A percentile compares a stretch with the other conserved stretches of the same genome.
phyloP scores from a whole-genome alignment of 345 rosid species.

The Euphorbia peplus region DNA sequence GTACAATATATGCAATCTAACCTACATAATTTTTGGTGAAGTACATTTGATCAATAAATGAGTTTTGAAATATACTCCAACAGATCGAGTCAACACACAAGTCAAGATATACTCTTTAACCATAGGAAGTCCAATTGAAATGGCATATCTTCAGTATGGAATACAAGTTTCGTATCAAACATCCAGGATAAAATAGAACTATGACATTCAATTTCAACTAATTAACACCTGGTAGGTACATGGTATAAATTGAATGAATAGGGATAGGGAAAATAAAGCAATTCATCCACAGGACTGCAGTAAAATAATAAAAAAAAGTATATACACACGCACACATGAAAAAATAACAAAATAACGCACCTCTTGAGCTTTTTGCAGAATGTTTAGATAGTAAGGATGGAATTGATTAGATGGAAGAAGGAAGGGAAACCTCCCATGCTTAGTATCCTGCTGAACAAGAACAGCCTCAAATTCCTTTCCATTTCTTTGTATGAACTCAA shows the following conservation, averaged over 20 bases:
- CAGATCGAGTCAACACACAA: not conserved
- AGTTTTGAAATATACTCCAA: not conserved
- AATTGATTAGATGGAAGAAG: slow-evolving; percentile 63
- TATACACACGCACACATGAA: too few species aligned
- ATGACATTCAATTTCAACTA: not conserved
- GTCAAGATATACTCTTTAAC: not conserved
- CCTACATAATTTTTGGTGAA: too few species aligned
- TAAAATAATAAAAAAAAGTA: too few species aligned
- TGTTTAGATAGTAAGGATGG: slow-evolving; percentile 64
- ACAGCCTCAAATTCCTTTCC: slow-evolving; percentile 84
- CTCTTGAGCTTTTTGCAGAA: slow-evolving; percentile 71
- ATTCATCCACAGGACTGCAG: not conserved
- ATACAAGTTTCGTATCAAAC: not conserved
- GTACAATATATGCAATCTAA: too few species aligned
- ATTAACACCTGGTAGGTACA: not conserved
- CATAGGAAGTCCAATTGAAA: not conserved
- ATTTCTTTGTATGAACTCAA: slow-evolving; percentile 78
- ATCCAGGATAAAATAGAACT: not conserved
- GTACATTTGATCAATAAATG: not conserved
- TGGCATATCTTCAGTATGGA: not conserved
- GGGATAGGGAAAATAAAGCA: not conserved
- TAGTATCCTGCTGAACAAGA: slow-evolving; percentile 77
- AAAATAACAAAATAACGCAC: slow-evolving; percentile 30
- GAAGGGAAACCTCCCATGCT: slow-evolving; percentile 83
- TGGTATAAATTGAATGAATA: not conserved